A percentile compares a stretch with the other conserved stretches of the same genome.
These are phyloP conservation scores for Fusarium foetens DNA, from an alignment of 2,329 filamentous ascomycete species.

Conservation along the genomic window DNA sequence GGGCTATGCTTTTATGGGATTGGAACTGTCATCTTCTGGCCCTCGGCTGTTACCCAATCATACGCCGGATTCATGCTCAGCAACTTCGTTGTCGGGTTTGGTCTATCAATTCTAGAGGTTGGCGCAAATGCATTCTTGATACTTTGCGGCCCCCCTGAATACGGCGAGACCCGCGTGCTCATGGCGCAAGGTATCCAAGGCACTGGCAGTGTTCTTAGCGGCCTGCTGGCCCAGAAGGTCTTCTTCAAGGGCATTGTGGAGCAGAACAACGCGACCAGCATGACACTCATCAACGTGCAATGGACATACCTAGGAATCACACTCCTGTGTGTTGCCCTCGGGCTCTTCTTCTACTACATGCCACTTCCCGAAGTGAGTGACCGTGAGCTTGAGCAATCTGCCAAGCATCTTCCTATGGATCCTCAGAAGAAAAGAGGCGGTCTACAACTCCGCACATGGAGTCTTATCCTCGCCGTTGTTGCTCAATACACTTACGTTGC, in stretches of 20 bases:
- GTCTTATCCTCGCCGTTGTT: conserved; percentile 75
- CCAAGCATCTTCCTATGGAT: conserved; percentile 60
- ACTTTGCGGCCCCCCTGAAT: conserved; percentile 78
- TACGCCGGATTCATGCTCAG: conserved; percentile 82
- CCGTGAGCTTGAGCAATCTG: conserved; percentile 61
- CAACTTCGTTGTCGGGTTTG: conserved; percentile 80
- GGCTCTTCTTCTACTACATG: conserved; percentile 75
- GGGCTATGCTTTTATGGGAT: conserved; percentile 79
- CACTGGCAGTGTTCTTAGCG: conserved; percentile 77
- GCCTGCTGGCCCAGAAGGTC: conserved; percentile 76
- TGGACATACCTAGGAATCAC: conserved; percentile 89
- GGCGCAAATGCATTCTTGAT: conserved; percentile 79
- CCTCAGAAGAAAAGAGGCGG: conserved; percentile 61
- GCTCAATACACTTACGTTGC: conserved; percentile 85
- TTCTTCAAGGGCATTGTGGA: conserved; percentile 72
- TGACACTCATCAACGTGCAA: conserved; percentile 77
- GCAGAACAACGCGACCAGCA: conserved; percentile 41
- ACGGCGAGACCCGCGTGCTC: conserved; percentile 78
- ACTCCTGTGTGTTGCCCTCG: conserved; percentile 76
- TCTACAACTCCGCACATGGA: conserved; percentile 64
- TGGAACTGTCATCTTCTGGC: conserved; percentile 89
- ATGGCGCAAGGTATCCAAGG: conserved; percentile 81
- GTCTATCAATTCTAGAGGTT: conserved; percentile 80
- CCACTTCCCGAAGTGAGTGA: conserved; percentile 71
- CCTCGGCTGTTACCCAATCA: conserved; percentile 76